These are phyloP conservation scores for Trichothecium roseum DNA, from an alignment of 2,329 filamentous ascomycete species.

Conservation along the genomic window DNA sequence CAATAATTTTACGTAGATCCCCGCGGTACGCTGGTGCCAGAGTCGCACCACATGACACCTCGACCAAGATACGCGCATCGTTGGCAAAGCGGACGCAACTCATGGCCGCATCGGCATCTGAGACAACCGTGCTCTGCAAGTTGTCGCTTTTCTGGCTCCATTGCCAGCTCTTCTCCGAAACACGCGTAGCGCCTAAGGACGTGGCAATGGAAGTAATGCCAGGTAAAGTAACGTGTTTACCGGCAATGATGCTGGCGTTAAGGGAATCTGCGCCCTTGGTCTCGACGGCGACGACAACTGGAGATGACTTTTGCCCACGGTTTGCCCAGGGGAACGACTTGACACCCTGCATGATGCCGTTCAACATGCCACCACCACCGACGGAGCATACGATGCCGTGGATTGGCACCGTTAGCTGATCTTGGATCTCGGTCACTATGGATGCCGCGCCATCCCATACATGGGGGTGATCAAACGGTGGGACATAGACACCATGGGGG, in stretches of 20 bases:
- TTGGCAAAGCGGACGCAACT: constrained; percentile 70
- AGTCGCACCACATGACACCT: constrained; percentile 76
- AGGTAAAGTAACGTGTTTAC: constrained; percentile 50
- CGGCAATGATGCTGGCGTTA: constrained; percentile 44
- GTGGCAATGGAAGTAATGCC: constrained; percentile 68
- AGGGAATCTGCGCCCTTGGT: constrained; percentile 66
- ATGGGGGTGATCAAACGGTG: constrained; percentile 58
- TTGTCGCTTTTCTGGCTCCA: constrained; percentile 38
- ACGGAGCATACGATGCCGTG: constrained; percentile 69
- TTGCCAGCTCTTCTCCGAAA: constrained; percentile 57
- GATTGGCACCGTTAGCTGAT: constrained; percentile 24
- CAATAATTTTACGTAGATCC: constrained; percentile 46
- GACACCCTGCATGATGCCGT: constrained; percentile 63
- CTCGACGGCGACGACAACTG: constrained; percentile 64
- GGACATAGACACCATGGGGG: constrained; percentile 49
- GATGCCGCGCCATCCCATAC: constrained; percentile 57
- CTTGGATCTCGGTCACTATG: constrained; percentile 41
- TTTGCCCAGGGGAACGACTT: constrained; percentile 29
- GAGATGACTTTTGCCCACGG: constrained; percentile 19
- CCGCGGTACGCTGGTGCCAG: constrained; percentile 62
- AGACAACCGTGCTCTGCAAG: constrained; percentile 23
- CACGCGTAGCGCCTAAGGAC: constrained; percentile 62
- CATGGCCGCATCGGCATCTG: constrained; percentile 61
- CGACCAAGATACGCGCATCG: constrained; percentile 71
- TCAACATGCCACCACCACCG: constrained; percentile 71